phyloP scores from a whole-genome alignment of 345 rosid genomes.

The Triadica sebifera region DNA sequence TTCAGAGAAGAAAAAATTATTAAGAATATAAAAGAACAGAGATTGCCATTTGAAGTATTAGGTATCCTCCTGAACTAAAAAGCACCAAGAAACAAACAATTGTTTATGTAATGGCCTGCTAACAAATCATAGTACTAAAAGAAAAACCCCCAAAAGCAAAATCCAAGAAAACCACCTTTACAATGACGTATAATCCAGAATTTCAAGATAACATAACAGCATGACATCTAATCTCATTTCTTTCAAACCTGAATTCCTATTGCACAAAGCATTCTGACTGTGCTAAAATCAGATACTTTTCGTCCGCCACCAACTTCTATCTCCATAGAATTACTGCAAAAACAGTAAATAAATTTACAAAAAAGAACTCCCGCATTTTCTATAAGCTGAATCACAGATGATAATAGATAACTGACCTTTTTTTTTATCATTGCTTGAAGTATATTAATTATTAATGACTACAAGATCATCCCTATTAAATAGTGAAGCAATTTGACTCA shows the following conservation, averaged over 20 bases:
- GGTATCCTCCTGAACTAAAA: not conserved
- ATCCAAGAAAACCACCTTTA: not conserved
- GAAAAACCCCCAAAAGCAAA: not conserved
- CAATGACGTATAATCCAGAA: not conserved
- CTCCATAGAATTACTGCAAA: conserved; percentile 74
- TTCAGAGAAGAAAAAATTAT: not conserved
- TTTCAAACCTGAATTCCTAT: conserved; percentile 78
- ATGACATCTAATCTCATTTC: conserved; percentile 1
- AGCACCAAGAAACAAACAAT: not conserved
- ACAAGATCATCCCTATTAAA: not conserved
- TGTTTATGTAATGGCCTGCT: not conserved
- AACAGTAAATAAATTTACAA: conserved; percentile 17
- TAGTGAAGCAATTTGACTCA: not conserved
- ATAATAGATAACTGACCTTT: not conserved
- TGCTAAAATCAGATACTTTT: conserved; percentile 79
- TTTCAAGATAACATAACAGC: not conserved
- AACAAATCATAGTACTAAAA: not conserved
- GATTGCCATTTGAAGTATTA: not conserved
- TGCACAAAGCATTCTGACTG: conserved; percentile 69
- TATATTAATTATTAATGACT: not conserved
- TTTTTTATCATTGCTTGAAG: not conserved
- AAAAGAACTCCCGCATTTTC: not conserved
- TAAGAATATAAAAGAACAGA: not conserved
- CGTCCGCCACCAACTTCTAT: conserved; percentile 94
- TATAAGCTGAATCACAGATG: not conserved